Percentiles rank a stretch among this genome's conserved stretches.
phyloP scores from a whole-genome alignment of 1,284 basidiomycete species.

The Pseudozyma hubeiensis region DNA sequence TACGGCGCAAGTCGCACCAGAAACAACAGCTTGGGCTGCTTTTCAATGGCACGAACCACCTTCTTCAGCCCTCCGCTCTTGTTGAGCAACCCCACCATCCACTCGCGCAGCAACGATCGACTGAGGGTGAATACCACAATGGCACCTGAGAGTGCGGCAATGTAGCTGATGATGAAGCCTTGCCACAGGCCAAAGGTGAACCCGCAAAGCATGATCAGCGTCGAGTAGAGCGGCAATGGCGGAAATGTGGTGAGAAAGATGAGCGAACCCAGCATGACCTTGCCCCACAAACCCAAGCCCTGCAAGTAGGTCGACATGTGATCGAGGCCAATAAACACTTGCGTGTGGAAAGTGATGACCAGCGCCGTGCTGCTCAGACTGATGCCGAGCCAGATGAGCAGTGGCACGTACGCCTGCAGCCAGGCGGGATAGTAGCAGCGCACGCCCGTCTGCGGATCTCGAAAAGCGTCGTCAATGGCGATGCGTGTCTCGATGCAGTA shows the following conservation, averaged over 20 bases:
- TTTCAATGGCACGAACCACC: slow-evolving; percentile 85
- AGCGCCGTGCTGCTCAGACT: slow-evolving; percentile 62
- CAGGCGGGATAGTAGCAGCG: slow-evolving; percentile 63
- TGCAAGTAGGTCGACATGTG: slow-evolving; percentile 57
- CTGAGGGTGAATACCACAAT: slow-evolving; percentile 81
- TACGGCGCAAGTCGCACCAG: slow-evolving; percentile 80
- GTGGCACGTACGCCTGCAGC: slow-evolving; percentile 67
- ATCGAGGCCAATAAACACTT: slow-evolving; percentile 65
- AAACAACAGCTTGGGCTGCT: slow-evolving; percentile 83
- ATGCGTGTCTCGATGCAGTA: slow-evolving; percentile 45
- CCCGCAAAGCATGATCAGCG: slow-evolving; percentile 84
- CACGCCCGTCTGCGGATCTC: slow-evolving; percentile 59
- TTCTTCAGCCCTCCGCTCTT: slow-evolving; percentile 69
- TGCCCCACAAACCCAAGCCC: slow-evolving; percentile 53
- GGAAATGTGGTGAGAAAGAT: slow-evolving; percentile 71
- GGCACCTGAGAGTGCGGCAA: slow-evolving; percentile 83
- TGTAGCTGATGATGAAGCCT: slow-evolving; percentile 83
- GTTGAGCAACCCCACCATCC: slow-evolving; percentile 79
- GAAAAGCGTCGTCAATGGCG: slow-evolving; percentile 60
- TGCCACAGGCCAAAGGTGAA: slow-evolving; percentile 85
- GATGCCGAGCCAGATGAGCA: slow-evolving; percentile 68
- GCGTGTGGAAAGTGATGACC: slow-evolving; percentile 67
- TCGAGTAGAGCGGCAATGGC: slow-evolving; percentile 86
- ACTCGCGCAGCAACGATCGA: slow-evolving; percentile 77
- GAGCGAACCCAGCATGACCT: slow-evolving; percentile 58